phyloP scores from a whole-genome alignment of 129 eudicot genomes.

The Lonicera japonica region DNA sequence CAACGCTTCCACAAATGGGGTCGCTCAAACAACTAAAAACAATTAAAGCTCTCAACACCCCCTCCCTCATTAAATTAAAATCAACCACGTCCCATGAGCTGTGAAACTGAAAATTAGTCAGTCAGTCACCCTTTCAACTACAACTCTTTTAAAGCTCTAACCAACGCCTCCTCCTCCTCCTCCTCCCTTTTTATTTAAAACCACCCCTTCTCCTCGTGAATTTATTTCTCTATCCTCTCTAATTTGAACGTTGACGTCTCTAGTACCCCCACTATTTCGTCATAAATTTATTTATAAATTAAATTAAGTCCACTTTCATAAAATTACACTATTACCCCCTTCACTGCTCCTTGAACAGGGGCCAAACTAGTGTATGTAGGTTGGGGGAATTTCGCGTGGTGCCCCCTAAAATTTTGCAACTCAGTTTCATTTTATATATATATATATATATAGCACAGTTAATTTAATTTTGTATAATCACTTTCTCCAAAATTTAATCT shows the following conservation, averaged over 20 bases:
- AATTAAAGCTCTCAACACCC: slow-evolving; percentile 43
- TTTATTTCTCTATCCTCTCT: slow-evolving; percentile 31
- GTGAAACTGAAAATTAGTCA: too few species aligned
- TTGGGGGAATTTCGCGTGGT: too few species aligned
- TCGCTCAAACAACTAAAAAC: slow-evolving; percentile 36
- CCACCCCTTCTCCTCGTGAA: slow-evolving; percentile 16
- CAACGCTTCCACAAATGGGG: slow-evolving; percentile 65
- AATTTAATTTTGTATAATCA: too few species aligned
- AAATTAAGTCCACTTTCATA: too few species aligned
- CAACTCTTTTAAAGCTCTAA: slow-evolving; percentile 41
- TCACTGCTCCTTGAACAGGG: not conserved
- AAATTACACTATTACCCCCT: not conserved
- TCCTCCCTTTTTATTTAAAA: slow-evolving; percentile 30
- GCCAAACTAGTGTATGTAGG: too few species aligned
- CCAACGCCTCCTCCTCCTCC: too few species aligned
- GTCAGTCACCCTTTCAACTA: slow-evolving; percentile 38
- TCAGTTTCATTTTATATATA: too few species aligned
- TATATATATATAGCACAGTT: too few species aligned
- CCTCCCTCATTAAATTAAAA: slow-evolving; percentile 33
- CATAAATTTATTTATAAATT: not conserved
- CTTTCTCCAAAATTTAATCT: too few species aligned
- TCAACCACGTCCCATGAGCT: slow-evolving; percentile 37
- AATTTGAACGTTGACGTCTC: not conserved
- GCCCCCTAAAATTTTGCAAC: too few species aligned
- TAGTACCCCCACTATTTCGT: not conserved